These are phyloP conservation scores for Boletus barrowsii DNA, from an alignment of 768 basidiomycete species.

Conservation along the genomic window DNA sequence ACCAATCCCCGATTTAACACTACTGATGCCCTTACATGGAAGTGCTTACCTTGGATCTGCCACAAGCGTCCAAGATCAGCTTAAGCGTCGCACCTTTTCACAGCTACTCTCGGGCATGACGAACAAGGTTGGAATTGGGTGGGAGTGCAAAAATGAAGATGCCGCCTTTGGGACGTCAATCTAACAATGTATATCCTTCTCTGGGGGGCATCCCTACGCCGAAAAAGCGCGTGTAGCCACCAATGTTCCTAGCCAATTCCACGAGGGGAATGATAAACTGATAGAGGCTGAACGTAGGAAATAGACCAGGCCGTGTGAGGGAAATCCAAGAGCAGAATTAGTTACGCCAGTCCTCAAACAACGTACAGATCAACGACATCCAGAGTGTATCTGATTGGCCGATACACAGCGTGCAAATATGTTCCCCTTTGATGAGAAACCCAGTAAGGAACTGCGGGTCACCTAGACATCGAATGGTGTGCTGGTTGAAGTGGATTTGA, in stretches of 20 bases:
- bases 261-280: not conserved
- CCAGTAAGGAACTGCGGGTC: no score
- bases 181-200: not conserved
- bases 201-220: not conserved
- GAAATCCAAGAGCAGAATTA: not conserved
- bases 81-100: not conserved
- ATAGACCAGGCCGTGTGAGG: conserved; percentile 2
- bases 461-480: not conserved
- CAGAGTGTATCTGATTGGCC: no score
- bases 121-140: not conserved
- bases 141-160: not conserved
- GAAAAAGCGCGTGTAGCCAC: not conserved
- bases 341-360: not conserved
- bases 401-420: no score
- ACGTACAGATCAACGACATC: not conserved
- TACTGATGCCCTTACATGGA: not conserved
- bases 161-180: not conserved
- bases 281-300: not conserved
- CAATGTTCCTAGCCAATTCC: not conserved
- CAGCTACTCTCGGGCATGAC: not conserved
- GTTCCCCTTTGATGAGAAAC: not conserved
- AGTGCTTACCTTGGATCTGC: not conserved
- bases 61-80: not conserved
- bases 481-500: no score
- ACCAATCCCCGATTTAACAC: not conserved